These are phyloP conservation scores for Cytospora chrysosperma DNA, from an alignment of 2,329 filamentous ascomycete species.

Conservation along the genomic window DNA sequence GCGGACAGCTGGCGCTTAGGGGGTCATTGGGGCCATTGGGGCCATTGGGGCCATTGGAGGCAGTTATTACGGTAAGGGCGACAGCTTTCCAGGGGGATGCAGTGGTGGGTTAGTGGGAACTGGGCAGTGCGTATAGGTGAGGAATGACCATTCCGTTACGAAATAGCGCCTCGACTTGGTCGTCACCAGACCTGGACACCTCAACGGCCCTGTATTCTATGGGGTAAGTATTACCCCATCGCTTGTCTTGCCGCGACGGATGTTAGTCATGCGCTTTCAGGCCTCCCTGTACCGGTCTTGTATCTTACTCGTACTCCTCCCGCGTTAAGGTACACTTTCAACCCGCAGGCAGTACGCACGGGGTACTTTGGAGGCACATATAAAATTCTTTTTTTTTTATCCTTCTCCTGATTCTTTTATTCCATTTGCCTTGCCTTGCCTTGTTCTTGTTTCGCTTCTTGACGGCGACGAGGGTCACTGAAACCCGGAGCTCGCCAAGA, in stretches of 20 bases:
- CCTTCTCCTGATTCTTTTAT: not conserved
- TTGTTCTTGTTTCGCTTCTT: conserved; percentile 9
- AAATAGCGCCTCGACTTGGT: conserved; percentile 25
- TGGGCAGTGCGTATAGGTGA: not conserved
- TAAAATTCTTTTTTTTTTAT: not conserved
- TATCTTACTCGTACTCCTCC: not conserved
- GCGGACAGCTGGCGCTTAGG: conserved; percentile 12
- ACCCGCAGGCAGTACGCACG: not conserved
- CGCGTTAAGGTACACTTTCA: not conserved
- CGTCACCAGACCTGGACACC: conserved; percentile 27
- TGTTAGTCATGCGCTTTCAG: conserved; percentile 22
- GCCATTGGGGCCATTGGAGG: not conserved
- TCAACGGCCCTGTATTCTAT: conserved; percentile 27
- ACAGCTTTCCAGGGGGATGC: not conserved
- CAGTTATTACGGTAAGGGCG: conserved; percentile 27
- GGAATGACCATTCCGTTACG: conserved; percentile 30
- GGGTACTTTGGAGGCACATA: not conserved
- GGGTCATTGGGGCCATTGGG: not conserved
- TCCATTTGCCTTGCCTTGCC: not conserved
- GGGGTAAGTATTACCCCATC: conserved; percentile 34
- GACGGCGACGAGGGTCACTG: conserved; percentile 17
- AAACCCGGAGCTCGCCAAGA: conserved; percentile 18
- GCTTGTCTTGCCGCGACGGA: conserved; percentile 24
- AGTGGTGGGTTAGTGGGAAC: too few relatives aligned
- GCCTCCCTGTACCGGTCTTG: not conserved